Conservation (phyloP, 495 filamentous ascomycete genomes). For the Clohesyomyces aquaticus region DNA sequence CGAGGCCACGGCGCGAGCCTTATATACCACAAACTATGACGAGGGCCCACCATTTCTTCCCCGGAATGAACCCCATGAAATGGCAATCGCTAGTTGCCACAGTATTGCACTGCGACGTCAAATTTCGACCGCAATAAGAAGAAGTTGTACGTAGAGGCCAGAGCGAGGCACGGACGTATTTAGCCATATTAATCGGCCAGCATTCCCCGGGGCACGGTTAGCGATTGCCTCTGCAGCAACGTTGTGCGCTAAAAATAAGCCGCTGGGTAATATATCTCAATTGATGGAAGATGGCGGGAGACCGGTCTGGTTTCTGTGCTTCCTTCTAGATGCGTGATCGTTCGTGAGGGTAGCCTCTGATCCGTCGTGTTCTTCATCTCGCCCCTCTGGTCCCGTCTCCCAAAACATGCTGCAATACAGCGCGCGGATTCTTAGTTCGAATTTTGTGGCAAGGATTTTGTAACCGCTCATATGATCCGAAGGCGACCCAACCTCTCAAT, state of each 20-base stretch:
- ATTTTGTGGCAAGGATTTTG: background rate
- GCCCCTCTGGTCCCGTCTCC: background rate
- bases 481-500: background rate
- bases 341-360: background rate
- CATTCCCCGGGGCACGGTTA: background rate
- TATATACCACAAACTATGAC: background rate
- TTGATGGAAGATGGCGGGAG: background rate
- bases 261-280: background rate
- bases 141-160: background rate
- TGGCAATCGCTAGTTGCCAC: background rate
- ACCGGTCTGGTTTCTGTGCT: background rate
- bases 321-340: background rate
- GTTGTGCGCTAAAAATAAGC: background rate
- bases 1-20: background rate
- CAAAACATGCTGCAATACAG: background rate
- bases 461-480: background rate
- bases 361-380: constrained; percentile 1
- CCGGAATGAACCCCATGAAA: background rate
- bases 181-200: background rate
- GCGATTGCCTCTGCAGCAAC: background rate
- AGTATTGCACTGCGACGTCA: background rate
- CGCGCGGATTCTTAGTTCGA: background rate
- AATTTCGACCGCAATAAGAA: background rate
- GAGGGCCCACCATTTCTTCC: background rate
- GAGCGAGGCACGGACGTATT: background rate